Base-by-base conservation (phyloP, 192 early-diverging fungal genomes). In the Coemansia sp. region DNA sequence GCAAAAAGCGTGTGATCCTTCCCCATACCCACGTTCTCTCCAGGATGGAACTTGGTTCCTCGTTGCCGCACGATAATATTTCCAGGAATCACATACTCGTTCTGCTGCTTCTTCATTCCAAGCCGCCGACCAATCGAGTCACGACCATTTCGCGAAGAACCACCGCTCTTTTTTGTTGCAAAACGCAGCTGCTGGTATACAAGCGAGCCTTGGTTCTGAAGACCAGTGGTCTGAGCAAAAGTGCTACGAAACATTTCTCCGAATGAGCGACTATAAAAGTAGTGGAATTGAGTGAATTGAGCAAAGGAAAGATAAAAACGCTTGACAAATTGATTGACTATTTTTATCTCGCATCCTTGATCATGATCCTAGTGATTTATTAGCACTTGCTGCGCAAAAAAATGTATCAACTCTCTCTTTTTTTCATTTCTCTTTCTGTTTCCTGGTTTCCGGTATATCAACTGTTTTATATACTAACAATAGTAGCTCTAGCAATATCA, bases 21-120 rank as follows among this genome's bases (percentile, higher is more conserved):
- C 59, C 91, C 91, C 53, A 89, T 86, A 14, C 83, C 86, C 62
- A 89, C 91, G 62, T 92, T 85, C 62, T 91, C 88, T 15, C 91
- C 91, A 9, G 91, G 86, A 53, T 88, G 87, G 64, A 91, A 91
- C 60, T 84, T 80, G 50, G 88, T 91, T 6, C 91, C 91, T 54
- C 88, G 78, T 66, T 93, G 91, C 64, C 91, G 86, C 41, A 90
- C 86, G 65, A 93, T 87, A 55, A 93, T 91, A 67, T 90, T 88
- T 29, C 91, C 91, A 1, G 88, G 82, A 40, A 88, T 77, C 22
- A 91, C 91, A 37, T 78, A 80, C 69, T 92, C 85, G 54, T 82
- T 85, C 50, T 73, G 69, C 68, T 67, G 64, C 53, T 87, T 87
- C 82, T 93, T 93, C 61, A 91, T 84, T 28, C 91, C 89, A 30